Base-by-base conservation (phyloP, 2,329 filamentous ascomycete species). In the Chaetomiaceae sp. region DNA sequence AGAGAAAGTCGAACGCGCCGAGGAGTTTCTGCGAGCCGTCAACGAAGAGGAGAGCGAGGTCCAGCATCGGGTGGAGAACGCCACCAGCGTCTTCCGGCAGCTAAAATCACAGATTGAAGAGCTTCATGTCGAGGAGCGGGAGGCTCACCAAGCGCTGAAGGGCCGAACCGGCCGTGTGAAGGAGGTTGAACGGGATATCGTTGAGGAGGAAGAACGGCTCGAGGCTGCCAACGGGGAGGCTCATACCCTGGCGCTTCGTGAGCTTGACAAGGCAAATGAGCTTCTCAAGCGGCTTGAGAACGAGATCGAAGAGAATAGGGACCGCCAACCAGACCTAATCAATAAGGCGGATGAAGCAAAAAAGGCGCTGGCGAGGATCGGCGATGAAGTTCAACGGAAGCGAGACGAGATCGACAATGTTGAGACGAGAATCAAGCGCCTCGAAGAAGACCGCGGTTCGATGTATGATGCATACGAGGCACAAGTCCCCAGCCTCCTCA, bases 171-270 rank as follows among this genome's bases (percentile, higher is more conserved):
- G 70, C 3, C 73, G 75, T 18, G 74, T 79, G 21, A 70, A 69
- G 47, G 66, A 72, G 0, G 71, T 73, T 33, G 70, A 80, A 54
- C 61, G 57, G 2, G 75, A 77, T 42, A 81, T 85, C 45, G 63
- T 65, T 2, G 73, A 75, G 4, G 85, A 89, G 65, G 73, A 80
- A 59, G 67, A 72, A 43, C 82, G 85, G 4, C 75, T 96, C 7
- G 77, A 81, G 38, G 79, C 83, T 40, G 78, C 82, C 2, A 85
- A 87, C 61, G 89, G 90, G 33, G 87, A 86, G 23, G 81, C 80
- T 21, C 82, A 87, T 63, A 74, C 80, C 8, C 73, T 77, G 57
- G 89, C 84, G 62, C 69, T 81, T 32, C 71, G 73, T 16, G 77
- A 85, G 62, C 73, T 87, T 3, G 74, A 83, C 20, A 72, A 80